These are phyloP conservation scores for Thuja plicata DNA, from an alignment of 83 land plant species.

Conservation along the genomic window DNA sequence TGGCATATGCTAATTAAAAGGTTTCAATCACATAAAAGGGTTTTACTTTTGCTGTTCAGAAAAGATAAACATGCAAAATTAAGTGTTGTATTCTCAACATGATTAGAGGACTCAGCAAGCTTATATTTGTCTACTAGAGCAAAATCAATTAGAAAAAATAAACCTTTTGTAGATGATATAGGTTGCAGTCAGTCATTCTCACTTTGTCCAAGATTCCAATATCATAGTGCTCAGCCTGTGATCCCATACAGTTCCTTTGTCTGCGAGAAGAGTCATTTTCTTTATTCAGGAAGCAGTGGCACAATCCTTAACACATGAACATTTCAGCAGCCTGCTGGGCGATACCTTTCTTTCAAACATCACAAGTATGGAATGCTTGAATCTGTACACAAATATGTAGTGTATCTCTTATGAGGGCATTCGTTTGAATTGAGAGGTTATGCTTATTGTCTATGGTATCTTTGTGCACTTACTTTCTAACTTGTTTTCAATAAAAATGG, in stretches of 20 bases:
- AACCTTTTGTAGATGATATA: background rate
- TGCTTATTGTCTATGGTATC: background rate
- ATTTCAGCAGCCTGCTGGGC: background rate
- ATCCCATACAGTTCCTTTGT: background rate
- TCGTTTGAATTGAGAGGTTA: background rate
- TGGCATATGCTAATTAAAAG: background rate
- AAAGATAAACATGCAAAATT: background rate
- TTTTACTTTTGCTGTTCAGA: background rate
- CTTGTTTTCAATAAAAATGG: background rate
- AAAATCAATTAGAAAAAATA: background rate
- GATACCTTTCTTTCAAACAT: background rate
- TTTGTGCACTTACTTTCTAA: background rate
- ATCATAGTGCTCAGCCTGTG: background rate
- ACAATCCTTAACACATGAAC: background rate
- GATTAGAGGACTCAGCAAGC: background rate
- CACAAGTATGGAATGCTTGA: background rate
- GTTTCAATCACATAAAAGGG: background rate
- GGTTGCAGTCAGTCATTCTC: background rate
- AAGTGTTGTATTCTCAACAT: background rate
- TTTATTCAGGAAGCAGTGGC: background rate
- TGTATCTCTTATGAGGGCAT: background rate
- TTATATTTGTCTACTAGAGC: background rate
- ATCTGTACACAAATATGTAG: background rate
- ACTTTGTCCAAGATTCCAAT: background rate
- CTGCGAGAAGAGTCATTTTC: background rate